Evolutionary conservation across 2,329 filamentous ascomycete species (phyloP).

Genomic region (Daldinia sp.): DNA sequence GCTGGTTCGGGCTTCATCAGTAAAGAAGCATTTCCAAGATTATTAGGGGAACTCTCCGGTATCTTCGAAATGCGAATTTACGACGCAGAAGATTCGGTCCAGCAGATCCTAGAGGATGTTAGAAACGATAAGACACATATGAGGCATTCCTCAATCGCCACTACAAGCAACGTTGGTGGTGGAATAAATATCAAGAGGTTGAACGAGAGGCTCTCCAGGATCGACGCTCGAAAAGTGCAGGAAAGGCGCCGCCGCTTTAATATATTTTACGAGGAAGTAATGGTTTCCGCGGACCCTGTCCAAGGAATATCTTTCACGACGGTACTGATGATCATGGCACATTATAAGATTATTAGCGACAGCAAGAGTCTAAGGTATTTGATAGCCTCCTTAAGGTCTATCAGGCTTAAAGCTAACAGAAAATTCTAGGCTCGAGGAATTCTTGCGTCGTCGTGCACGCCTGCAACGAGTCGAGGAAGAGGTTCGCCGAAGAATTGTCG

Average conservation of each 20-base stretch:
- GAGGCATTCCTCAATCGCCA: conserved; percentile 64
- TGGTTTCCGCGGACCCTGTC: conserved; percentile 90
- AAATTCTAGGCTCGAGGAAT: conserved; percentile 80
- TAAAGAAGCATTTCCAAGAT: conserved; percentile 85
- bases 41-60: conserved; percentile 91
- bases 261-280: conserved; percentile 95
- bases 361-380: conserved; percentile 87
- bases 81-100: conserved; percentile 86
- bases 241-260: conserved; percentile 82
- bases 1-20: conserved; percentile 90
- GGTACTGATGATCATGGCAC: conserved; percentile 92
- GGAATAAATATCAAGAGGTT: conserved; percentile 79
- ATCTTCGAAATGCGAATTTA: conserved; percentile 98
- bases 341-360: conserved; percentile 98
- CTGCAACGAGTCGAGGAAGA: conserved; percentile 95
- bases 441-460: conserved; percentile 85
- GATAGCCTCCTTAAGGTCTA: conserved; percentile 13
- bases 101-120: conserved; percentile 86
- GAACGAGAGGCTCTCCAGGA: conserved; percentile 73
- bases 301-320: conserved; percentile 90
- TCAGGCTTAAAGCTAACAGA: conserved; percentile 42
- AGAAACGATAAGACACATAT: conserved; percentile 61
- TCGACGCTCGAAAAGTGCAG: conserved; percentile 80
- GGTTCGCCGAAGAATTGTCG: conserved; percentile 86
- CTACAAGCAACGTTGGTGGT: conserved; percentile 60